Base-by-base conservation (phyloP, 352 stramenopile species). In the Aphanomyces euteiches region DNA sequence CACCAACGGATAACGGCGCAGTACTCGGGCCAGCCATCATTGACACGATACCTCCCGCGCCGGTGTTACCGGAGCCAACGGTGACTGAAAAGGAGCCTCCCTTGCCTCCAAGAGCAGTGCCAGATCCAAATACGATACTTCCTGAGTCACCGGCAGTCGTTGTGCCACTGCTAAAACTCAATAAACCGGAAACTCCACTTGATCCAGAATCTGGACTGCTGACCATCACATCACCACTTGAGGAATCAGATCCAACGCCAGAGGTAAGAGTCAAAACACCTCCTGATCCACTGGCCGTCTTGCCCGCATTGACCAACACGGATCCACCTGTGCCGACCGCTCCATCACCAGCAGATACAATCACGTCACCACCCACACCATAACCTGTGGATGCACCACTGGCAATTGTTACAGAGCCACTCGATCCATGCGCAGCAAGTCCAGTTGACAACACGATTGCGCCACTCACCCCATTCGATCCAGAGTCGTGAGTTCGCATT, bases 1-100 rank as follows among this genome's bases (percentile, higher is more conserved):
- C 28, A 2, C 28, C 28, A 28, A 28, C 28, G 28, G 28, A 28
- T 28, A 2, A 28, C 28, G 28, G 28, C 28, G 28, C 28, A 28
- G 28, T 28, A 28, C 28, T 28, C 28, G 28, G 28, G 28, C 58
- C 58, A 17, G 58, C 77, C 12, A 84, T 57, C 15, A 60, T 77
- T 45, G 83, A 72, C 63, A 69, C 74, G 15, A 78, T 77, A 53
- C 81, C 81, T 50, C 74, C 74, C 4, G 79, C 78, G 7, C 17
- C 41, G 19, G 28, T 28, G 28, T 28, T 28, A 28, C 28, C 28
- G 2, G 28, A 28, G 28, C 28, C 28, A 28, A 28, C 28, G 28
- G 28, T 28, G 28, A 28, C 28, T 28, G 2, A 28, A 28, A 28
- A 28, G 28, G 28, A 28, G 28, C 28, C 28, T 28, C 28, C 28